phyloP scores from a whole-genome alignment of 805 yeast genomes.

The Kockiozyma suomiensis region DNA sequence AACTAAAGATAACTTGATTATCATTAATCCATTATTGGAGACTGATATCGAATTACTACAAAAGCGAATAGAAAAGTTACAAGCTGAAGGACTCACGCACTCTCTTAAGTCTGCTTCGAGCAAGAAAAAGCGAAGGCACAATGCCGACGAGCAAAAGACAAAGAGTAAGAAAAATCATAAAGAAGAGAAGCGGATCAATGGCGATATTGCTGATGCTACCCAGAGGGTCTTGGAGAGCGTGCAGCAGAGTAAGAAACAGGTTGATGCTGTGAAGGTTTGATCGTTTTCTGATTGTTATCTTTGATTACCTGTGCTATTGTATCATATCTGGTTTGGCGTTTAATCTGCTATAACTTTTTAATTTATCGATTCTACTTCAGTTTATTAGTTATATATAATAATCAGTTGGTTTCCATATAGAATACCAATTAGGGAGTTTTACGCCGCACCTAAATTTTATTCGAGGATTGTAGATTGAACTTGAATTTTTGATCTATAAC shows the following conservation, averaged over 20 bases:
- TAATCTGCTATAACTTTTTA: background rate
- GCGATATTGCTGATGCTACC: slow-evolving; percentile 3
- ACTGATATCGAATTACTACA: slow-evolving; percentile 16
- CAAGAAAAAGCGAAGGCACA: slow-evolving; percentile 22
- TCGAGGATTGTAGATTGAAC: too few species aligned
- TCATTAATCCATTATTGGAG: slow-evolving; percentile 41
- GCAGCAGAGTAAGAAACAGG: slow-evolving; percentile 7
- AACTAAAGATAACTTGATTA: slow-evolving; percentile 44
- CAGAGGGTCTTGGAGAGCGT: slow-evolving; percentile 10
- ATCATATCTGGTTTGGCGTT: background rate
- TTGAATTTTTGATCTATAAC: too few species aligned
- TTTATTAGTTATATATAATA: background rate
- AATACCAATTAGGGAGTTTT: background rate
- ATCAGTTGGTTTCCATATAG: background rate
- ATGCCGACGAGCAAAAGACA: slow-evolving; percentile 1
- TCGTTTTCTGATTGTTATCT: background rate
- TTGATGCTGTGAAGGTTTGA: slow-evolving; percentile 9
- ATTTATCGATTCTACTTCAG: background rate
- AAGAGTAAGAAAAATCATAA: slow-evolving; percentile 5
- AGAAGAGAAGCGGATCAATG: background rate
- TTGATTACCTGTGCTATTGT: background rate
- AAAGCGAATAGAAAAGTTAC: slow-evolving; percentile 20
- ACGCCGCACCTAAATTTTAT: slow-evolving; percentile 10
- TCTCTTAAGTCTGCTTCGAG: slow-evolving; percentile 19
- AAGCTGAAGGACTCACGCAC: slow-evolving; percentile 24